A percentile compares a stretch with the other conserved stretches of the same genome.
These are phyloP conservation scores for Globisporangium apiculatum DNA, from an alignment of 352 stramenopile genomes.

Conservation along the genomic window DNA sequence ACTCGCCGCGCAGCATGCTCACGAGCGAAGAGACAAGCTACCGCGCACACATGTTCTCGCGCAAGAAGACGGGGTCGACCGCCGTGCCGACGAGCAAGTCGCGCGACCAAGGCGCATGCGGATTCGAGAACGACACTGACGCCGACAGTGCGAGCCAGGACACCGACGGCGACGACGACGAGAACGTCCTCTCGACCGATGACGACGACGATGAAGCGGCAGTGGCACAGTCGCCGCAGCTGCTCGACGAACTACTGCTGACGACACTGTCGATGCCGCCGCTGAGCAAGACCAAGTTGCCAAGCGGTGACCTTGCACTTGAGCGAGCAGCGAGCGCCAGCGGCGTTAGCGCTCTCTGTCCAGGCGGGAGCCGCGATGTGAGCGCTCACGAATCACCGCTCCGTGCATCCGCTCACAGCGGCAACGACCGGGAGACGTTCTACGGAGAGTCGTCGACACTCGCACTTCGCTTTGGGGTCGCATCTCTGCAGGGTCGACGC, in stretches of 20 bases:
- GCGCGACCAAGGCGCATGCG: slow-evolving; percentile 11
- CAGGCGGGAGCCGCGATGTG: too few relatives aligned
- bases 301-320: background rate
- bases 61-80: slow-evolving; percentile 41
- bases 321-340: background rate
- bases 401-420: background rate
- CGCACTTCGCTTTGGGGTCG: slow-evolving; percentile 30
- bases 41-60: slow-evolving; percentile 50
- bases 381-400: background rate
- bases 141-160: slow-evolving; percentile 3
- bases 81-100: slow-evolving; percentile 20
- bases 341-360: background rate
- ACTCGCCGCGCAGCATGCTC: slow-evolving; percentile 27
- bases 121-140: slow-evolving; percentile 1
- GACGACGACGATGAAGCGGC: slow-evolving; percentile 63
- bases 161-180: slow-evolving; percentile 21
- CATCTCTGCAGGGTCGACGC: slow-evolving; percentile 56
- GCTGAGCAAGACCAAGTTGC: slow-evolving; percentile 22
- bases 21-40: slow-evolving; percentile 62
- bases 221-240: slow-evolving; percentile 52
- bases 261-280: slow-evolving; percentile 72
- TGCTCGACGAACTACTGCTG: slow-evolving; percentile 64
- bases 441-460: slow-evolving; percentile 30
- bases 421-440: slow-evolving; percentile 21
- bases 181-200: slow-evolving; percentile 33